A percentile compares a stretch with the other conserved stretches of the same genome.
Evolutionary conservation across 805 yeast genomes (phyloP).

Genomic region (Pichia exigua): DNA sequence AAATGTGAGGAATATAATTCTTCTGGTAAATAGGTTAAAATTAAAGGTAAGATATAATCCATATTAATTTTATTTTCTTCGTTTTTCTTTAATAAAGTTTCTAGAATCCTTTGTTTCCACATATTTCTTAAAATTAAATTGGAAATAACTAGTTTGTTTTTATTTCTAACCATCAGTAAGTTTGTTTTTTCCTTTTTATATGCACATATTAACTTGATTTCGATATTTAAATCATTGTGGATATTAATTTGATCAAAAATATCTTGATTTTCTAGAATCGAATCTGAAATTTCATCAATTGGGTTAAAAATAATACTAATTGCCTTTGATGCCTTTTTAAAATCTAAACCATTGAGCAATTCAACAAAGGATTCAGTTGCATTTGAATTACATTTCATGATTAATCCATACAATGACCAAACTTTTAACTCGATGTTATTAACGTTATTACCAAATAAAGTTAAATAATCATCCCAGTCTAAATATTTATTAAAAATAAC

Average conservation of each 20-base stretch:
- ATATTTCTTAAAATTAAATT: constrained; percentile 57
- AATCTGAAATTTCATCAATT: constrained; percentile 5
- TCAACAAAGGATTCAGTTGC: constrained; percentile 6
- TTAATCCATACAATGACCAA: constrained; percentile 12
- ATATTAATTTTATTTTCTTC: constrained; percentile 32
- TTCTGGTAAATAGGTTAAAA: constrained; percentile 49
- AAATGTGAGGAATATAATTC: constrained; percentile 9
- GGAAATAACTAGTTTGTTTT: constrained; percentile 26
- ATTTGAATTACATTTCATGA: constrained; percentile 9
- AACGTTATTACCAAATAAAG: neutral
- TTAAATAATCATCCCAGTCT: constrained; percentile 1
- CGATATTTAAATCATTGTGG: neutral
- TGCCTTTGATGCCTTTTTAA: constrained; percentile 1
- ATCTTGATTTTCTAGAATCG: neutral
- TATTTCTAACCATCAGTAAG: constrained; percentile 6
- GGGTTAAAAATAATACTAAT: constrained; percentile 9
- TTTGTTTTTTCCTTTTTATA: constrained; percentile 3
- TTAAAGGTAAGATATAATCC: constrained; percentile 52
- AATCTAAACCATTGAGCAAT: neutral
- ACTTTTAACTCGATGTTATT: constrained; percentile 4
- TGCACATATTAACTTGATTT: neutral
- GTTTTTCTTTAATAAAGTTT: constrained; percentile 42
- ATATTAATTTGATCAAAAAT: neutral
- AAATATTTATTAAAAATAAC: constrained; percentile 11
- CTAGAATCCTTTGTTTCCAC: constrained; percentile 76